Conservation (phyloP, 768 basidiomycete species). For the Lyophyllum decastes region DNA sequence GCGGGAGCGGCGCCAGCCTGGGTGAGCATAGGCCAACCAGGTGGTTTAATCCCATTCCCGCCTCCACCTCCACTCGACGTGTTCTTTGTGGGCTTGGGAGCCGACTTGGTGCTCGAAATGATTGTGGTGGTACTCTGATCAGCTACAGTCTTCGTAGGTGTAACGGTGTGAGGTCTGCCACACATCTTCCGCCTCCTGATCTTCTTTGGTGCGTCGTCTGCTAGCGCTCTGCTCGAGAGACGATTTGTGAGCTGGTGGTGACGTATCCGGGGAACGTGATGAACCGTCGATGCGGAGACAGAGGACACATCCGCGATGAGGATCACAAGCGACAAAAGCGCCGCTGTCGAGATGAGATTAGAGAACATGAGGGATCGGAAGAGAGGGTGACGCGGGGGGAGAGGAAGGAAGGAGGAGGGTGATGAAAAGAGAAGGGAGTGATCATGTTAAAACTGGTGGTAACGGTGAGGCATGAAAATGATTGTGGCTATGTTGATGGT, state of each 20-base stretch:
- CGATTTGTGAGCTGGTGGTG: conserved; percentile 24
- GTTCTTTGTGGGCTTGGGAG: conserved; percentile 7
- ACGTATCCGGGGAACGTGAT: conserved; percentile 20
- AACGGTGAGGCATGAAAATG: conserved; percentile 4
- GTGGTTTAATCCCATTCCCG: conserved; percentile 18
- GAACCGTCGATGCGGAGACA: conserved; percentile 14
- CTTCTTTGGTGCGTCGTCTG: neutral
- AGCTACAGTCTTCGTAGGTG: neutral
- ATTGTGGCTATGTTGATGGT: conserved; percentile 13
- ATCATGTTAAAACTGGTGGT: neutral
- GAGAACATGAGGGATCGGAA: conserved; percentile 20
- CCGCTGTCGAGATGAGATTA: conserved; percentile 22
- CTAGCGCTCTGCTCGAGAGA: neutral
- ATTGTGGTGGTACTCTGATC: neutral
- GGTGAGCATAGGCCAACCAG: conserved; percentile 26
- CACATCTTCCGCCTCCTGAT: conserved; percentile 8
- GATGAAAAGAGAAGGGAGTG: neutral
- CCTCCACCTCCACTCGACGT: conserved; percentile 7
- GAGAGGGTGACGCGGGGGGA: neutral
- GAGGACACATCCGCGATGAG: conserved; percentile 18
- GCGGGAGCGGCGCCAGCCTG: conserved; percentile 23
- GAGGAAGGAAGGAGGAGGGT: conserved; percentile 1
- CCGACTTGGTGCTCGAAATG: neutral
- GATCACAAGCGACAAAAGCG: conserved; percentile 21
- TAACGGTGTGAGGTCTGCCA: neutral